Conservation (phyloP, 495 filamentous ascomycete species). For the Lasiosphaeria miniovina region DNA sequence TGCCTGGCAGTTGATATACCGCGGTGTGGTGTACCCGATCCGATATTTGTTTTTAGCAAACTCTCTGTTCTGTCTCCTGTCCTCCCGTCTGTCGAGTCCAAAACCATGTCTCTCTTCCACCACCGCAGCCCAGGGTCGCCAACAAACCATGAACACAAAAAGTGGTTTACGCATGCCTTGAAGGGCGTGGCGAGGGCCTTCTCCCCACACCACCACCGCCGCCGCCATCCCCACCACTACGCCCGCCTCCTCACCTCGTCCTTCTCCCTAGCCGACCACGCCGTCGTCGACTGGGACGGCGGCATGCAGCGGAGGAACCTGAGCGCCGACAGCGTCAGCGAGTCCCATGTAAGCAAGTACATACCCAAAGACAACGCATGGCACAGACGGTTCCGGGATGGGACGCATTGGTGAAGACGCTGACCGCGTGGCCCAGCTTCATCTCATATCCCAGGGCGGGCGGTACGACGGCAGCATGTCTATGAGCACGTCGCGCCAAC, state of each 20-base stretch:
- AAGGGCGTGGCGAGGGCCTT: background rate
- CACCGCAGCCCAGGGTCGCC: background rate
- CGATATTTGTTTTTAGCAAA: no score
- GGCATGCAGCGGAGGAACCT: background rate
- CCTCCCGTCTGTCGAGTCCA: background rate
- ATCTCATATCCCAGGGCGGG: background rate
- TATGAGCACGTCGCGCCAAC: background rate
- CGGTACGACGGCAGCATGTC: slow-evolving; percentile 13
- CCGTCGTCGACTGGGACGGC: background rate
- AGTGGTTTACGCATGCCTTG: background rate
- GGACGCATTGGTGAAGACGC: background rate
- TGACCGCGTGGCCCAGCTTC: background rate
- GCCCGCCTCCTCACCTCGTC: background rate
- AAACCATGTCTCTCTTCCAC: background rate
- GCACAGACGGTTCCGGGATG: background rate
- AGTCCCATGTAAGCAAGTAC: background rate
- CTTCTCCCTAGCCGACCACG: background rate
- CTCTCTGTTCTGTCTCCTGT: no score
- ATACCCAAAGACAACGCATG: no score
- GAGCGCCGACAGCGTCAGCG: slow-evolving; percentile 5
- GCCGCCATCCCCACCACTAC: no score
- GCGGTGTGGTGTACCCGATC: no score
- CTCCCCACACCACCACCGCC: background rate
- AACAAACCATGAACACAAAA: background rate
- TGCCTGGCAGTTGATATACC: no score